Evolutionary conservation across 495 filamentous ascomycete genomes (phyloP).

Genomic region (Mytilinidion resinicola): DNA sequence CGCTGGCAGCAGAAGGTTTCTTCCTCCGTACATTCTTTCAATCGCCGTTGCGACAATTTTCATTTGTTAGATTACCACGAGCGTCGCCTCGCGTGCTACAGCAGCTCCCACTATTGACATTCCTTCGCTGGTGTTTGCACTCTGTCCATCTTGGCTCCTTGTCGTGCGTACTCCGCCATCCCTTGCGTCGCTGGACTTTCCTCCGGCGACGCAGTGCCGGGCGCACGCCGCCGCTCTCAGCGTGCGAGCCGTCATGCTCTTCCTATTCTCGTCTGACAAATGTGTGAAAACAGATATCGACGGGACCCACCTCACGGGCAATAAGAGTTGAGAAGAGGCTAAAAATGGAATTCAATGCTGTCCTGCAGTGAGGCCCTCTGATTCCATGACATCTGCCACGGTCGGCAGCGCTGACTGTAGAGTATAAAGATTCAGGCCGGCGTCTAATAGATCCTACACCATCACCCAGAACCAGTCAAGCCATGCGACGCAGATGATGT

Average conservation of each 20-base stretch:
- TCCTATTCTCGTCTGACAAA: conserved; percentile 18
- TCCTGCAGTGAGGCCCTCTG: conserved; percentile 29
- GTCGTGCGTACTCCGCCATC: conserved; percentile 15
- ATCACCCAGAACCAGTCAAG: conserved; percentile 19
- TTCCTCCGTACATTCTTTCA: conserved; percentile 30
- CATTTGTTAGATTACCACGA: conserved; percentile 18
- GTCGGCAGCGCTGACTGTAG: conserved; percentile 6
- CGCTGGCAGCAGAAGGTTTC: conserved; percentile 26
- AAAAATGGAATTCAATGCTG: conserved; percentile 35
- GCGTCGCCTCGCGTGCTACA: conserved; percentile 15
- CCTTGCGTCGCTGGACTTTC: conserved; percentile 4
- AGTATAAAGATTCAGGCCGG: conserved; percentile 26
- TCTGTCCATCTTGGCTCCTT: conserved; percentile 10
- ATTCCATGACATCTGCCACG: not conserved
- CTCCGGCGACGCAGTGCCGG: conserved; percentile 4
- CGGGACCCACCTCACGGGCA: conserved; percentile 17
- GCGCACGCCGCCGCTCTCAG: conserved; percentile 16
- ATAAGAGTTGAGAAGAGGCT: conserved; percentile 11
- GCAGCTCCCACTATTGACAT: conserved; percentile 27
- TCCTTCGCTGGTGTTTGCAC: conserved; percentile 15
- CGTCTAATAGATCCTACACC: conserved; percentile 26
- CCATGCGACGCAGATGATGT: conserved; percentile 29
- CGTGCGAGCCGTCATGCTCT: conserved; percentile 4
- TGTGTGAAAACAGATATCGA: conserved; percentile 16
- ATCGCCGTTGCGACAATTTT: conserved; percentile 11